Conservation (phyloP, 495 filamentous ascomycete species). For the Letharia lupina region DNA sequence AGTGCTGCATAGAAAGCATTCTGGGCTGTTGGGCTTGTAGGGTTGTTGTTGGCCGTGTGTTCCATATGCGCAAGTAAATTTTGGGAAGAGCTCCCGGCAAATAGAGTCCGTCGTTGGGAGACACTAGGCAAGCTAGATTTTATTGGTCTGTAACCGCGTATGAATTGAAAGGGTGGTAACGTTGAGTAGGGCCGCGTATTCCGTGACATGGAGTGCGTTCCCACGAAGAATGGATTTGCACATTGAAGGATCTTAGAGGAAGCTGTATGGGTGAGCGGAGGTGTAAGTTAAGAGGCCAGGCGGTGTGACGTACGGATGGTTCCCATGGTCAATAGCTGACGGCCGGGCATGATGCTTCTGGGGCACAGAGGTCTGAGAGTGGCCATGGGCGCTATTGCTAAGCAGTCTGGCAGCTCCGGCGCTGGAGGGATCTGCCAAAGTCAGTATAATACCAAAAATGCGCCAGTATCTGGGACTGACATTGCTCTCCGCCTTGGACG, state of each 20-base stretch:
- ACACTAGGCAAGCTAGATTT: conserved; percentile 23
- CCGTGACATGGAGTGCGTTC: conserved; percentile 19
- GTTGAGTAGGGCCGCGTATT: conserved; percentile 35
- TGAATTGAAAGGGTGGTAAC: conserved; percentile 25
- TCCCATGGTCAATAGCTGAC: not conserved
- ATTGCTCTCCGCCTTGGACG: conserved; percentile 1
- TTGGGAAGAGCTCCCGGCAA: conserved; percentile 49
- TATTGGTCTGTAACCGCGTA: conserved; percentile 4
- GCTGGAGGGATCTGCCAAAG: conserved; percentile 10
- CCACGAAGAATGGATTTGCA: conserved; percentile 23
- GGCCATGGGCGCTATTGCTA: conserved; percentile 22
- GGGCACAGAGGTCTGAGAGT: conserved; percentile 6
- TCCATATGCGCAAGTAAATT: conserved; percentile 64
- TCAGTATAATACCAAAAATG: not conserved
- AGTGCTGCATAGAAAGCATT: conserved; percentile 89
- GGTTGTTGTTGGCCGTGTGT: conserved; percentile 84
- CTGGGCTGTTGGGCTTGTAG: conserved; percentile 74
- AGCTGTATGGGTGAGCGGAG: conserved; percentile 5
- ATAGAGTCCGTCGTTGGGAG: conserved; percentile 38
- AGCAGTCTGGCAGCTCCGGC: conserved; percentile 22
- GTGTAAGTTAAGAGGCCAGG: not conserved
- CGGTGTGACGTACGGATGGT: conserved; percentile 10
- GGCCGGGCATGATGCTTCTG: not conserved
- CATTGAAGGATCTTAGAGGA: conserved; percentile 23
- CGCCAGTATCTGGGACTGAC: conserved; percentile 5